Conservation (phyloP, 73 alveolate species). For the Durusdinium trenchii region DNA sequence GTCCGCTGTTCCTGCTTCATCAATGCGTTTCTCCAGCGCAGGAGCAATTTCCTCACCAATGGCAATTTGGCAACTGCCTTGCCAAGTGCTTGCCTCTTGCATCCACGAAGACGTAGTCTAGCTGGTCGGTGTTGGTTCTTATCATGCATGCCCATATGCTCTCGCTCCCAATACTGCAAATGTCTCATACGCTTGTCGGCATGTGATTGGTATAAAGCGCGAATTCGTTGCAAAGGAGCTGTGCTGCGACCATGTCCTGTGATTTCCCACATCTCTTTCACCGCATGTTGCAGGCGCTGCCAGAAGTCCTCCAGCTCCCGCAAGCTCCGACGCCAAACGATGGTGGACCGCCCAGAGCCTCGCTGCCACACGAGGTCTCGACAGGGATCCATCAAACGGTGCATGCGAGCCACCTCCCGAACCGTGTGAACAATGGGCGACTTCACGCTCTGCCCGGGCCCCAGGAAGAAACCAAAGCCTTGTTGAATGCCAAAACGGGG, state of each 20-base stretch:
- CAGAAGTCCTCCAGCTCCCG: background rate
- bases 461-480: background rate
- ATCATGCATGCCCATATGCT: conserved; percentile 2
- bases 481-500: background rate
- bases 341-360: background rate
- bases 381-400: background rate
- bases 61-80: no score
- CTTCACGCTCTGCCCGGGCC: background rate
- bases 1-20: no score
- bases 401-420: background rate
- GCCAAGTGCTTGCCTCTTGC: no score
- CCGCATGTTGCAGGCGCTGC: background rate
- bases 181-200: background rate
- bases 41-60: no score
- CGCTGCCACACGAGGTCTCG: background rate
- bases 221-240: background rate
- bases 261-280: background rate
- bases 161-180: background rate
- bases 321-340: background rate
- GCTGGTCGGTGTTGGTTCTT: conserved; percentile 15
- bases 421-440: background rate
- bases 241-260: background rate
- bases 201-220: background rate
- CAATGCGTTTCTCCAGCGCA: no score
- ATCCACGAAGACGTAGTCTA: no score